Evolutionary conservation across 148 eudicot species (phyloP).

Genomic region (Silene conica): DNA sequence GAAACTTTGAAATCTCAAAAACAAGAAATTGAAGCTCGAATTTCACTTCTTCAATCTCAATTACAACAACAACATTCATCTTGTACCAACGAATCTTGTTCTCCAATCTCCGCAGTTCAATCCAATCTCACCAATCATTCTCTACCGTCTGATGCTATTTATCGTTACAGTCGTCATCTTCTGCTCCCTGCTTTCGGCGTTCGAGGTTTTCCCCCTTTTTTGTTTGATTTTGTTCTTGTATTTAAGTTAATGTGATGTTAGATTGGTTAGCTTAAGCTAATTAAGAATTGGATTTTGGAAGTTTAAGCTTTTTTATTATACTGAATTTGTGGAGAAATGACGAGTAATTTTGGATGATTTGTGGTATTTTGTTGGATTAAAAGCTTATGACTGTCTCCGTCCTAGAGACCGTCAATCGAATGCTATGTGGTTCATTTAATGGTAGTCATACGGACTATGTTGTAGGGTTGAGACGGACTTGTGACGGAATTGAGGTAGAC

Average conservation of each 20-base stretch:
- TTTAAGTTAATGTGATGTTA: no score
- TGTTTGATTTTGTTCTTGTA: no score
- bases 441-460: no score
- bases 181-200: slow-evolving; percentile 86
- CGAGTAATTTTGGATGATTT: not conserved
- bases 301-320: not conserved
- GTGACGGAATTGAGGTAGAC: no score
- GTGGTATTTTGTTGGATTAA: no score
- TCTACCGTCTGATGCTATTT: slow-evolving; percentile 61
- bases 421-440: no score
- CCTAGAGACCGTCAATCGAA: no score
- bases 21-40: slow-evolving; percentile 51
- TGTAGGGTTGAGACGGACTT: no score
- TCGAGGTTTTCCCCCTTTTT: slow-evolving; percentile 41
- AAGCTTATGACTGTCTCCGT: no score
- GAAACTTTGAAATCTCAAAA: slow-evolving; percentile 45
- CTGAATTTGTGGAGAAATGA: not conserved
- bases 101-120: slow-evolving; percentile 29
- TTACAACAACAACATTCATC: slow-evolving; percentile 27
- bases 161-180: slow-evolving; percentile 91
- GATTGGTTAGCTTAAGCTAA: no score
- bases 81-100: slow-evolving; percentile 15
- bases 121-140: slow-evolving; percentile 28
- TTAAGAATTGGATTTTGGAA: no score
- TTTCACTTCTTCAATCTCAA: slow-evolving; percentile 61